A percentile compares a stretch with the other conserved stretches of the same genome.
Evolutionary conservation across 2,329 filamentous ascomycete genomes (phyloP).

Genomic region (Fusarium equiseti): DNA sequence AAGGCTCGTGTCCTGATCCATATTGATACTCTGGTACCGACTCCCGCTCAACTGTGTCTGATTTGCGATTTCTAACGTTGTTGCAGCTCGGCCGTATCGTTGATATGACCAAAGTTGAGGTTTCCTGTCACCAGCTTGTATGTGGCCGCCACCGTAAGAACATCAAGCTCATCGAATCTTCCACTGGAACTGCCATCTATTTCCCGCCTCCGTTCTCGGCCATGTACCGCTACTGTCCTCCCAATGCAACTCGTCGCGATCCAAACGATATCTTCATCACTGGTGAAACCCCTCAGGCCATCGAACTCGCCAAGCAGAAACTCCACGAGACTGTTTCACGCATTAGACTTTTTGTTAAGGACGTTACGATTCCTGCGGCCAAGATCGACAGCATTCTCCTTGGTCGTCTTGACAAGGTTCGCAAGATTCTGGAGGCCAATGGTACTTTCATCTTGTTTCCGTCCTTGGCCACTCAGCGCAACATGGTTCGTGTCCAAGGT

Average conservation of each 20-base stretch:
- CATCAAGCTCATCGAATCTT: constrained; percentile 96
- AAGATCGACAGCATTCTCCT: constrained; percentile 97
- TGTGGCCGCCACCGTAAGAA: constrained; percentile 96
- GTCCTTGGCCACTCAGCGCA: constrained; percentile 85
- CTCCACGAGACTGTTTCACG: constrained; percentile 86
- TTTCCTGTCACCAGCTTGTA: constrained; percentile 89
- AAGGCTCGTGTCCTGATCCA: constrained; percentile 97
- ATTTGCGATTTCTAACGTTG: constrained; percentile 26
- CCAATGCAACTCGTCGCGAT: constrained; percentile 82
- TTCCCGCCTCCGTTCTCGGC: constrained; percentile 95
- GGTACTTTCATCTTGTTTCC: constrained; percentile 96
- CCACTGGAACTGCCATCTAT: constrained; percentile 96
- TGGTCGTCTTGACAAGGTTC: constrained; percentile 92
- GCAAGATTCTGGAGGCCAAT: constrained; percentile 97
- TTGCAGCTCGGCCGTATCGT: constrained; percentile 76
- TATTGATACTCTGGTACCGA: constrained; percentile 87
- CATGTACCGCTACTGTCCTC: constrained; percentile 89
- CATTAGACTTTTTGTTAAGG: constrained; percentile 89
- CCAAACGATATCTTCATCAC: constrained; percentile 96
- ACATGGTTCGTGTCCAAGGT: constrained; percentile 89
- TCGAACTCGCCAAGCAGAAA: constrained; percentile 89
- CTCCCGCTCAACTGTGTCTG: not conserved
- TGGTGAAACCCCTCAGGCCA: constrained; percentile 85
- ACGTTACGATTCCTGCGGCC: constrained; percentile 86
- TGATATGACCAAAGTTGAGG: constrained; percentile 83